Base-by-base conservation (phyloP, 805 yeast genomes). In the Saturnispora ahearnii region DNA sequence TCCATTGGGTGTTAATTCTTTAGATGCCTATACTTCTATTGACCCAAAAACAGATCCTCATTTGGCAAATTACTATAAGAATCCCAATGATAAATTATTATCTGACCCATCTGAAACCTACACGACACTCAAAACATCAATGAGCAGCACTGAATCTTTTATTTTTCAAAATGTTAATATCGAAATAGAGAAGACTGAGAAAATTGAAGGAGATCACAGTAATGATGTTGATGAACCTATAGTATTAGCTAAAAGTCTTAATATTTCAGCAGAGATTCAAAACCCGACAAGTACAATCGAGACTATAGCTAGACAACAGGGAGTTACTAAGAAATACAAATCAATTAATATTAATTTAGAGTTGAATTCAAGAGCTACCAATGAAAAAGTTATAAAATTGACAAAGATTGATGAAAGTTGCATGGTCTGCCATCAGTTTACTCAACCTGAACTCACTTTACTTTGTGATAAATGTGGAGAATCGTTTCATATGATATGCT, bases 391-490 rank as follows among this genome's bases (percentile, higher is more conserved):
- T n/a, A 18, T 11, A 7, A 40, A 21, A 6, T 40, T 48, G 3
- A 46, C 53, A 66, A 29, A 26, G 18, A 12, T 51, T 6, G 29
- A 38, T 26, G 53, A 51, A 42, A 50, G 59, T 11, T 64, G 69
- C 46, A 57, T 55, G 12, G 51, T 79, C 1, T 84, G 89, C 57
- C 70, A 73, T 18, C 64, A 61, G 11, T 64, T 67, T 48, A 70
- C 72, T 47, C 63, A 72, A 8, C 79, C 81, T 0, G 64, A 68
- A 2, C 64, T 69, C 30, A 77, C 79, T 3, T 62, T 83, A 22
- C 59, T 78, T 5, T 90, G 96, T 63, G 86, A 82, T 57, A 84
- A 84, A 36, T 90, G 96, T 60, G 79, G 83, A 51, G 74, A 73
- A 46, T 74, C 78, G 1, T 87, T 69, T 63, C 96, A 90, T 63